These are phyloP conservation scores for Astrothelium subdiscretum DNA, from an alignment of 495 filamentous ascomycete genomes.

Conservation along the genomic window DNA sequence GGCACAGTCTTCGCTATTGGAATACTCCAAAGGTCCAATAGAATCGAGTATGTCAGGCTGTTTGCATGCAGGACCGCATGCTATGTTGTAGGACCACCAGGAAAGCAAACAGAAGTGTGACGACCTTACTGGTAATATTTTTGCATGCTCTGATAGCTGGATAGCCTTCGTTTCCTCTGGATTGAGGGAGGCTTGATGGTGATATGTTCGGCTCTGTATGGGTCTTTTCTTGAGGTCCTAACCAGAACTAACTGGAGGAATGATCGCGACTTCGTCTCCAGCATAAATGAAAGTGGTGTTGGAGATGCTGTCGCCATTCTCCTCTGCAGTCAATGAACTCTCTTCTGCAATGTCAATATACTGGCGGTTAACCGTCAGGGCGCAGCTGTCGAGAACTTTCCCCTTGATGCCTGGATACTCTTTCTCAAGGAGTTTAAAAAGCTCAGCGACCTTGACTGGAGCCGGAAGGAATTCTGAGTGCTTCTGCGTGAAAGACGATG, in stretches of 20 bases:
- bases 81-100: too few species aligned
- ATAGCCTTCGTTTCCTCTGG: too few species aligned
- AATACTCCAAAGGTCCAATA: too few species aligned
- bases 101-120: too few species aligned
- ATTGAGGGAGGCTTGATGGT: too few species aligned
- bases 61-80: too few species aligned
- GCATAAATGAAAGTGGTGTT: constrained; percentile 40
- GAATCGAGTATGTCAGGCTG: too few species aligned
- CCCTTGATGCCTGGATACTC: constrained; percentile 67
- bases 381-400: constrained; percentile 61
- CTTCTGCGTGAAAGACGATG: constrained; percentile 60
- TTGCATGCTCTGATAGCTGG: too few species aligned
- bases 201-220: not conserved
- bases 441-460: constrained; percentile 50
- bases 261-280: constrained; percentile 87
- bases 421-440: constrained; percentile 65
- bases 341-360: constrained; percentile 64
- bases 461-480: constrained; percentile 60
- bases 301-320: constrained; percentile 26
- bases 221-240: constrained; percentile 11
- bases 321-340: constrained; percentile 11
- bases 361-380: constrained; percentile 76
- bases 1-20: too few species aligned
- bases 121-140: too few species aligned
- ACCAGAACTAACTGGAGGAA: constrained; percentile 92